Base-by-base conservation (phyloP, 805 yeast species). In the Wickerhamiella allomyrinae region DNA sequence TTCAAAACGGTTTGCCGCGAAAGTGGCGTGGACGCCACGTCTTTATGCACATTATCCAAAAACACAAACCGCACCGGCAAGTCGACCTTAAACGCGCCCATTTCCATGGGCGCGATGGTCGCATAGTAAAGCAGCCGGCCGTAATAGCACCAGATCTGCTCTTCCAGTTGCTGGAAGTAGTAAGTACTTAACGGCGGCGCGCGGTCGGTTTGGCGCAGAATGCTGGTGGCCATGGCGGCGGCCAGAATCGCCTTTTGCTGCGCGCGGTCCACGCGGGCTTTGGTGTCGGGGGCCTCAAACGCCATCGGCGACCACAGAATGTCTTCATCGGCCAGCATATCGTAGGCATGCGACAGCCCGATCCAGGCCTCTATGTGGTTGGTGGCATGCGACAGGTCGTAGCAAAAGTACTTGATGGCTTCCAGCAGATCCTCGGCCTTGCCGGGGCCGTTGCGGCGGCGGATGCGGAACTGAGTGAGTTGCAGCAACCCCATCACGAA, bases 281-380 rank as follows among this genome's bases (percentile, higher is more conserved):
- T 79, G 46, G 76, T 68, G 5, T 80, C 91, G 19, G 41, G 40
- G 10, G 19, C 17, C 5, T 35, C 40, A 7, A 39, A 40, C 2
- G 37, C 29, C 10, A 34, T 29, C 2, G 39, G 29, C 17, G 39
- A 35, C 39, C 44, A 42, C 5, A 34, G 22, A 1, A 91, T 60
- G 48, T 84, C 95, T 57, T 86, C 95, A 49, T 89, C 96, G 0
- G 80, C 94, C 33, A 82, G 62, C 44, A 67, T 76, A 0, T 86
- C 77, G 50, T 71, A 86, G 0, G 89, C 77, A 54, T 79, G 85
- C 0, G 93, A 95, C 11, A 91, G 57, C 1, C 84, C 67, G 33
- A 76, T 65, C 99, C 99, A 91, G 7, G 83, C 75, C 58, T 91
- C 98, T 37, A 79, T 68, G 23, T 95, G 63, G 31, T 70, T 62